These are phyloP conservation scores for Symmetrospora coprosmae DNA, from an alignment of 768 basidiomycete species.

Conservation along the genomic window DNA sequence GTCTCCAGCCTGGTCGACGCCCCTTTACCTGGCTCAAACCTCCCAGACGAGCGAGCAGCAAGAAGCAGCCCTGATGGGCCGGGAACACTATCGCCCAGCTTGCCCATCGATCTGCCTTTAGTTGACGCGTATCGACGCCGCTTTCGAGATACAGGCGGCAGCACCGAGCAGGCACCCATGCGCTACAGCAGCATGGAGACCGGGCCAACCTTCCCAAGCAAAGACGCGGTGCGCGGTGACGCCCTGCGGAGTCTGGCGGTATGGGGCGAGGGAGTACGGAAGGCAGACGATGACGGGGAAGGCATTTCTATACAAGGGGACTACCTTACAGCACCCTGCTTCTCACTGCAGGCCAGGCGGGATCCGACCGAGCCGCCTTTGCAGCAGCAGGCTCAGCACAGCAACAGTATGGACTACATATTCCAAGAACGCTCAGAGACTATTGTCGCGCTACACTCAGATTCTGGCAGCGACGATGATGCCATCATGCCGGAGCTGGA, in stretches of 20 bases:
- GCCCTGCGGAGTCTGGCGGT: background rate
- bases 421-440: too few relatives aligned
- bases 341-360: background rate
- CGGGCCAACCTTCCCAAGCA: conserved; percentile 6
- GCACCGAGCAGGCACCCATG: background rate
- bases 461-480: too few relatives aligned
- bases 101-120: background rate
- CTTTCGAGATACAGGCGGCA: background rate
- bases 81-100: background rate
- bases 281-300: background rate
- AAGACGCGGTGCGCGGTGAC: conserved; percentile 1
- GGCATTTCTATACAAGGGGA: background rate
- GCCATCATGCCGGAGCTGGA: too few relatives aligned
- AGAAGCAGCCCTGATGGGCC: too few relatives aligned
- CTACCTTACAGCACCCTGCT: background rate
- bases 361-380: background rate
- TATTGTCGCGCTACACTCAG: too few relatives aligned
- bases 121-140: background rate
- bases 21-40: too few relatives aligned
- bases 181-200: background rate
- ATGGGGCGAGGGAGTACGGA: background rate
- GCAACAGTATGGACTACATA: background rate
- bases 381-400: background rate
- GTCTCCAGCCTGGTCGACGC: too few relatives aligned
- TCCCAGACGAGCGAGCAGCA: too few relatives aligned